A percentile compares a stretch with the other conserved stretches of the same genome.
phyloP scores from a whole-genome alignment of 2,329 filamentous ascomycete species.

The Stachybotrys echinatus region DNA sequence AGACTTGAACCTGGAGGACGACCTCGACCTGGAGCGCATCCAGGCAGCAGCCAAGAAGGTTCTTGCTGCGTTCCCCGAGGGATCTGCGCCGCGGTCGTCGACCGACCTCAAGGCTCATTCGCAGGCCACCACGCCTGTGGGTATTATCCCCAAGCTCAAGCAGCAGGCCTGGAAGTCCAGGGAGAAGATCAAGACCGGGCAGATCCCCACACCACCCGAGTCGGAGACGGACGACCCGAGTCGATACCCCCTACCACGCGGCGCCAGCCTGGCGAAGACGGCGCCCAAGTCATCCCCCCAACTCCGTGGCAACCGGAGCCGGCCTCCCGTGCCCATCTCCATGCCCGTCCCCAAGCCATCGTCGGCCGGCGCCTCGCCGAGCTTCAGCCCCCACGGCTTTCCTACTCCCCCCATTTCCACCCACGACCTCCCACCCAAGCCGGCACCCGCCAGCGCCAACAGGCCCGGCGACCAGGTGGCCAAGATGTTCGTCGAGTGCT shows the following conservation, averaged over 20 bases:
- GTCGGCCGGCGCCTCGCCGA: not conserved
- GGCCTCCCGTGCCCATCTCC: not conserved
- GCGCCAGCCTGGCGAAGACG: not conserved
- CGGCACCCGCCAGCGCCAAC: slow-evolving; percentile 6
- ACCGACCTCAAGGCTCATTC: slow-evolving; percentile 8
- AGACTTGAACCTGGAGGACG: slow-evolving; percentile 3
- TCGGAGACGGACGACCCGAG: slow-evolving; percentile 1
- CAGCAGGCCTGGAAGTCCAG: slow-evolving; percentile 30
- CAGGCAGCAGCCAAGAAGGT: slow-evolving; percentile 24
- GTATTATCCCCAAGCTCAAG: slow-evolving; percentile 29
- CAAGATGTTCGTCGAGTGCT: slow-evolving; percentile 63
- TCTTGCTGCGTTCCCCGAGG: slow-evolving; percentile 21
- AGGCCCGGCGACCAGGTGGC: slow-evolving; percentile 39
- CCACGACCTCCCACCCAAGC: slow-evolving; percentile 6
- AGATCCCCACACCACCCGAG: slow-evolving; percentile 6
- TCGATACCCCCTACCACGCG: not conserved
- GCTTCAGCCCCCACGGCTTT: not conserved
- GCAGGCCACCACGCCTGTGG: slow-evolving; percentile 14
- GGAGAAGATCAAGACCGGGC: slow-evolving; percentile 14
- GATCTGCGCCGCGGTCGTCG: slow-evolving; percentile 9
- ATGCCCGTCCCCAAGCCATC: not conserved
- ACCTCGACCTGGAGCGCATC: slow-evolving; percentile 18
- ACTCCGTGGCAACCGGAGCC: not conserved
- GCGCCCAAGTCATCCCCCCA: not conserved
- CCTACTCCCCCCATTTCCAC: not conserved